phyloP scores from a whole-genome alignment of 139 green algal genomes.

The Gonium pectorale region DNA sequence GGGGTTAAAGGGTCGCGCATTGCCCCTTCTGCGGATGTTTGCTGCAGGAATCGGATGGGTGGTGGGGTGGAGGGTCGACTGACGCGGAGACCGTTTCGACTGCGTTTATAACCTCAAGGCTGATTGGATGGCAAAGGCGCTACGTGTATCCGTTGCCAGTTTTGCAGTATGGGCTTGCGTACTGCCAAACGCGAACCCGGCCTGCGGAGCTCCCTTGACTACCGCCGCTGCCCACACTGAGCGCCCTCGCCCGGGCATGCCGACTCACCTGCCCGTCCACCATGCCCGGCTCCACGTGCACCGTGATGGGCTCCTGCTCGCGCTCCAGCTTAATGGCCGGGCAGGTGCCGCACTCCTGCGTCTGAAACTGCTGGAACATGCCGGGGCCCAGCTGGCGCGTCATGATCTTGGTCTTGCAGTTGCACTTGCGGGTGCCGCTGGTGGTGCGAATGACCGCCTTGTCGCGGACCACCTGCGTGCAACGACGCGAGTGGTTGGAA shows the following conservation, averaged over 20 bases:
- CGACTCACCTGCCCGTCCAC: constrained; percentile 71
- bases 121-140: too few relatives aligned
- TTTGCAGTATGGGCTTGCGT: too few relatives aligned
- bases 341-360: constrained; percentile 92
- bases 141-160: too few relatives aligned
- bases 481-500: background rate
- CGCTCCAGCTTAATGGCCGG: constrained; percentile 88
- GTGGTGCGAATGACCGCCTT: constrained; percentile 92
- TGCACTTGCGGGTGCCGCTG: constrained; percentile 94
- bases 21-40: too few relatives aligned
- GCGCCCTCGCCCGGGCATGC: background rate
- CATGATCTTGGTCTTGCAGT: constrained; percentile 94
- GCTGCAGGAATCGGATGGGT: too few relatives aligned
- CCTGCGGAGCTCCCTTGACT: too few relatives aligned
- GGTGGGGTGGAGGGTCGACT: too few relatives aligned
- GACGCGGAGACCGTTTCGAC: too few relatives aligned
- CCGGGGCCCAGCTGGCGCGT: constrained; percentile 96
- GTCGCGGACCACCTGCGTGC: constrained; percentile 84
- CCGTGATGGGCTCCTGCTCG: constrained; percentile 81
- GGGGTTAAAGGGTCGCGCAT: too few relatives aligned
- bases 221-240: background rate
- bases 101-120: too few relatives aligned
- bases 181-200: too few relatives aligned
- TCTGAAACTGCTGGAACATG: constrained; percentile 97
- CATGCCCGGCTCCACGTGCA: constrained; percentile 96